Conservation (phyloP, 2,329 filamentous ascomycete species). For the Ambrosiella beaveri region DNA sequence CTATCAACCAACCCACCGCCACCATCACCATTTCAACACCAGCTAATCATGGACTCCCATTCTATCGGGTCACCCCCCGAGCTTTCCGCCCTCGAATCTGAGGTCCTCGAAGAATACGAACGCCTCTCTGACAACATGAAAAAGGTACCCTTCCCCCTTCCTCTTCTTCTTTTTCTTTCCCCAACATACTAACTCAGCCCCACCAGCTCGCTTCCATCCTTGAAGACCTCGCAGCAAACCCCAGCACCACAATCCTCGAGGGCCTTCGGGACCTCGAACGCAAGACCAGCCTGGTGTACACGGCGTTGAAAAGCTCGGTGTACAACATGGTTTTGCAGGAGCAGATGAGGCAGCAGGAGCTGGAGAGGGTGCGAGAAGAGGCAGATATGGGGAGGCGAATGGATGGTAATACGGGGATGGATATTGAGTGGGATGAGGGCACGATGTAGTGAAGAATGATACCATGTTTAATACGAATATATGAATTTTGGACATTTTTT, state of each 20-base stretch:
- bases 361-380: slow-evolving; percentile 17
- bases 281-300: slow-evolving; percentile 90
- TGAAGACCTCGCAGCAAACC: slow-evolving; percentile 47
- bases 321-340: slow-evolving; percentile 98
- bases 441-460: slow-evolving; percentile 4
- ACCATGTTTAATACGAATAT: not conserved
- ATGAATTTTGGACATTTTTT: not conserved
- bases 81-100: slow-evolving; percentile 70
- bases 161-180: not conserved
- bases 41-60: not conserved
- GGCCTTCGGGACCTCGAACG: slow-evolving; percentile 74
- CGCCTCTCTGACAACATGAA: slow-evolving; percentile 80
- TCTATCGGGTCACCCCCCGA: slow-evolving; percentile 28
- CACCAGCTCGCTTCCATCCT: slow-evolving; percentile 40
- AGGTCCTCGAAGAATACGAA: slow-evolving; percentile 88
- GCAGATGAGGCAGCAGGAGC: slow-evolving; percentile 41
- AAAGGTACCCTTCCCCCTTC: slow-evolving; percentile 37
- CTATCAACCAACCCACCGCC: not conserved
- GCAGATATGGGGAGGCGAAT: slow-evolving; percentile 12
- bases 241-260: slow-evolving; percentile 70
- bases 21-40: not conserved
- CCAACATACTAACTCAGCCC: not conserved
- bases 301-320: slow-evolving; percentile 89
- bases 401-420: slow-evolving; percentile 3
- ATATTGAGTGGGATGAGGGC: slow-evolving; percentile 12